Conservation (phyloP, 495 filamentous ascomycete species). For the Daldinia childiae region DNA sequence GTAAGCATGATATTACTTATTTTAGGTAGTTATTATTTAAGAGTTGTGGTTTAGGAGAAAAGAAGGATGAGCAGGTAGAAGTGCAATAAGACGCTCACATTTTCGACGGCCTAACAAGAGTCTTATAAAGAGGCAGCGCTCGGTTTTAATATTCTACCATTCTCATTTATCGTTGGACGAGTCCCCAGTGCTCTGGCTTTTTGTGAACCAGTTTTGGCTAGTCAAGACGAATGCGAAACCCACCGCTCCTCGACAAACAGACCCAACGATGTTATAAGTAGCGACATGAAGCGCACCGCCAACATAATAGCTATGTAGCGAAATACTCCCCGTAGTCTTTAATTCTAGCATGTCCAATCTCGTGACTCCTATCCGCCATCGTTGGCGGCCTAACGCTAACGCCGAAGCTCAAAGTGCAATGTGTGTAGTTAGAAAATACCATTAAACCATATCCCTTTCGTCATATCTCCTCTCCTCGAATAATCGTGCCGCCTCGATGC, state of each 20-base stretch:
- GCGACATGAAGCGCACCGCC: background rate
- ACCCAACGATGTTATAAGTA: background rate
- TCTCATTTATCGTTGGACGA: background rate
- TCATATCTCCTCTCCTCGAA: slow-evolving; percentile 69
- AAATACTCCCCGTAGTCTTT: slow-evolving; percentile 24
- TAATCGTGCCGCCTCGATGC: slow-evolving; percentile 83
- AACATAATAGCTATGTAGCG: background rate
- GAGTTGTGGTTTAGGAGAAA: background rate
- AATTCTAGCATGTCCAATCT: slow-evolving; percentile 43
- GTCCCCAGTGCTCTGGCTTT: background rate
- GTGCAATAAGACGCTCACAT: background rate
- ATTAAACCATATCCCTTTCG: slow-evolving; percentile 49
- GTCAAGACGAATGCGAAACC: background rate
- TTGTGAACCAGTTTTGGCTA: background rate
- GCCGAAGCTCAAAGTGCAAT: slow-evolving; percentile 38
- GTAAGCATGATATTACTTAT: background rate
- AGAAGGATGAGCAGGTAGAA: background rate
- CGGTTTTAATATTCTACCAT: background rate
- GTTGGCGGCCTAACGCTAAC: slow-evolving; percentile 30
- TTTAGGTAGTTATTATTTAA: background rate
- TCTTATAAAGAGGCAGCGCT: background rate
- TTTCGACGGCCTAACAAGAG: background rate
- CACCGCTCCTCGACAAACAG: background rate
- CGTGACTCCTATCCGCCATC: slow-evolving; percentile 40
- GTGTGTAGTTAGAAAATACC: slow-evolving; percentile 35